These are phyloP conservation scores for Talaromyces albobiverticillius DNA, from an alignment of 2,329 filamentous ascomycete species.

Conservation along the genomic window DNA sequence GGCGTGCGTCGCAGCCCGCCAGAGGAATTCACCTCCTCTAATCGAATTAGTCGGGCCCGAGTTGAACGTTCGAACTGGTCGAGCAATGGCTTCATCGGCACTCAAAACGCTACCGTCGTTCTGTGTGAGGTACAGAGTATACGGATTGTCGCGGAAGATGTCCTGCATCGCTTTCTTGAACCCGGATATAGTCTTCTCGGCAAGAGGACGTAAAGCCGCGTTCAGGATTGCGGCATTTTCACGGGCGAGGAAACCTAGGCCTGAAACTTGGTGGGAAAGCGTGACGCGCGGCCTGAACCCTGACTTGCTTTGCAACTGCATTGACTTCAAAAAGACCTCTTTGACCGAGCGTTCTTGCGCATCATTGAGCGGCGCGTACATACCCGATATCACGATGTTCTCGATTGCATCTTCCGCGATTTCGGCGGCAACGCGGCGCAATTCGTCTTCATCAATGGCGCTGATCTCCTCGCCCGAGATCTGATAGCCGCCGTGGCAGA, in stretches of 20 bases:
- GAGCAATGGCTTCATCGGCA: slow-evolving; percentile 43
- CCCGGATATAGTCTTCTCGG: background rate
- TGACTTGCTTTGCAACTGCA: slow-evolving; percentile 25
- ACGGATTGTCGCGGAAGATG: background rate
- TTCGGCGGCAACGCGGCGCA: slow-evolving; percentile 18
- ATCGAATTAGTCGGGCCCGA: slow-evolving; percentile 55
- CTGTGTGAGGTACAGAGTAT: slow-evolving; percentile 39
- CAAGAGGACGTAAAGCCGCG: slow-evolving; percentile 29
- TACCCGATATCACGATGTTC: slow-evolving; percentile 53
- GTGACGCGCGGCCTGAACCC: slow-evolving; percentile 35
- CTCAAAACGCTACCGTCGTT: slow-evolving; percentile 53
- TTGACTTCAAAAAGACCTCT: slow-evolving; percentile 47
- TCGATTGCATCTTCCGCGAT: slow-evolving; percentile 44
- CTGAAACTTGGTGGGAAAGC: background rate
- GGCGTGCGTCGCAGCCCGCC: background rate
- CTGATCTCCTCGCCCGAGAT: slow-evolving; percentile 2
- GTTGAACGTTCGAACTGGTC: slow-evolving; percentile 52
- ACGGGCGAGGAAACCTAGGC: slow-evolving; percentile 45
- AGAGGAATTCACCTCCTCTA: slow-evolving; percentile 46
- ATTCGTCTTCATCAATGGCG: slow-evolving; percentile 14
- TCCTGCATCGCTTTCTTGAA: background rate
- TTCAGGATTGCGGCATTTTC: slow-evolving; percentile 54
- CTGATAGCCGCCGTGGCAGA: slow-evolving; percentile 46
- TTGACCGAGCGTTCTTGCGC: slow-evolving; percentile 52
- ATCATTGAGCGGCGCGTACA: slow-evolving; percentile 58